Evolutionary conservation across 768 basidiomycete species (phyloP).

Genomic region (Rhizopogon vinicolor): DNA sequence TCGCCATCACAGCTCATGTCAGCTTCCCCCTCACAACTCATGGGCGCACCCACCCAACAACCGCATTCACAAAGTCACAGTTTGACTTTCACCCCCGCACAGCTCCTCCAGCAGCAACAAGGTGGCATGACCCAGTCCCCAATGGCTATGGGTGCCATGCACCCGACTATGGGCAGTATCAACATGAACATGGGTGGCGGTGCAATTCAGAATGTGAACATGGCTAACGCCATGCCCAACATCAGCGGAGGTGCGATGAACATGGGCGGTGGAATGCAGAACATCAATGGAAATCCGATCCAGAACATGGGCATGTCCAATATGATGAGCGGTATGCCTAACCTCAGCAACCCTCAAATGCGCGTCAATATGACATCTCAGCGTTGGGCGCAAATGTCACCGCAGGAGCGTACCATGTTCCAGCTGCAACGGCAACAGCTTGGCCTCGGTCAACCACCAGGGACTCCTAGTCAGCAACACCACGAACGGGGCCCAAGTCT

Average conservation of each 20-base stretch:
- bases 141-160: conserved; percentile 12
- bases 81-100: conserved; percentile 31
- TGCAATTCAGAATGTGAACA: conserved; percentile 13
- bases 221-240: conserved; percentile 13
- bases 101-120: conserved; percentile 32
- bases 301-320: conserved; percentile 15
- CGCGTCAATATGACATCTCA: conserved; percentile 17
- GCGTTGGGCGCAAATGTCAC: conserved; percentile 24
- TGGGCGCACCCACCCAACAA: conserved; percentile 11
- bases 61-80: conserved; percentile 6
- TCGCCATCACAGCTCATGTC: conserved; percentile 17
- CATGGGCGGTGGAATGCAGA: conserved; percentile 17
- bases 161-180: conserved; percentile 19
- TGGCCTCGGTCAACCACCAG: conserved; percentile 7
- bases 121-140: conserved; percentile 8
- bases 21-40: conserved; percentile 19
- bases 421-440: conserved; percentile 24
- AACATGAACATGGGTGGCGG: conserved; percentile 16
- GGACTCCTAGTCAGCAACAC: conserved; percentile 12
- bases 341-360: conserved; percentile 5
- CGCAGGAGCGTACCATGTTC: conserved; percentile 22
- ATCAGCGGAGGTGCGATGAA: conserved; percentile 12
- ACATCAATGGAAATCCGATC: conserved; percentile 17
- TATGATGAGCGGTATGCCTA: conserved; percentile 7
- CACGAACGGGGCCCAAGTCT: conserved; percentile 18